These are phyloP conservation scores for Solanum rostratum DNA, from an alignment of 257 asterid genomes.

Conservation along the genomic window DNA sequence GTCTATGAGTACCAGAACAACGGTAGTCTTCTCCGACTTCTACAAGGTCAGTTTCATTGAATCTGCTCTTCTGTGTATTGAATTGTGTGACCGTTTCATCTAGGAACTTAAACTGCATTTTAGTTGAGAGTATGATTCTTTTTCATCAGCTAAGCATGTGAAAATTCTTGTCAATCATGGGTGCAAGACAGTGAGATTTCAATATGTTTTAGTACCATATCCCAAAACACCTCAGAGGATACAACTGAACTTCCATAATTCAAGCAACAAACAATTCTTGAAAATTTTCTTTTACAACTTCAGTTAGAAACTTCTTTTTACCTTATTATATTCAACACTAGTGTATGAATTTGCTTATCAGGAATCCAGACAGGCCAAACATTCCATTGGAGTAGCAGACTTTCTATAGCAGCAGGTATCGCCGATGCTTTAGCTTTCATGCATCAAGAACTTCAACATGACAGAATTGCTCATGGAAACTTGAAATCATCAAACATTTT, in stretches of 20 bases:
- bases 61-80: neutral
- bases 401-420: conserved; percentile 31
- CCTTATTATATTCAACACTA: neutral
- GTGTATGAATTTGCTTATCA: neutral
- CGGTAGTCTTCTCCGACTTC: conserved; percentile 52
- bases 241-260: neutral
- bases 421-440: conserved; percentile 27
- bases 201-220: neutral
- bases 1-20: conserved; percentile 62
- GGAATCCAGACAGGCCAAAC: conserved; percentile 22
- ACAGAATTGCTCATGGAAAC: conserved; percentile 61
- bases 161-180: neutral
- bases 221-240: neutral
- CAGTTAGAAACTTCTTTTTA: neutral
- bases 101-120: neutral
- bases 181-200: neutral
- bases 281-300: neutral
- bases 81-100: neutral
- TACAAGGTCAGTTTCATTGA: conserved; percentile 36
- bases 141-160: neutral
- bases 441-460: conserved; percentile 12
- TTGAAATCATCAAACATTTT: conserved; percentile 69
- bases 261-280: neutral
- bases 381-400: conserved; percentile 49
- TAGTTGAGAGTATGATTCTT: neutral